phyloP scores from a whole-genome alignment of 192 early-diverging fungal genomes.

The Allomyces arbusculus region DNA sequence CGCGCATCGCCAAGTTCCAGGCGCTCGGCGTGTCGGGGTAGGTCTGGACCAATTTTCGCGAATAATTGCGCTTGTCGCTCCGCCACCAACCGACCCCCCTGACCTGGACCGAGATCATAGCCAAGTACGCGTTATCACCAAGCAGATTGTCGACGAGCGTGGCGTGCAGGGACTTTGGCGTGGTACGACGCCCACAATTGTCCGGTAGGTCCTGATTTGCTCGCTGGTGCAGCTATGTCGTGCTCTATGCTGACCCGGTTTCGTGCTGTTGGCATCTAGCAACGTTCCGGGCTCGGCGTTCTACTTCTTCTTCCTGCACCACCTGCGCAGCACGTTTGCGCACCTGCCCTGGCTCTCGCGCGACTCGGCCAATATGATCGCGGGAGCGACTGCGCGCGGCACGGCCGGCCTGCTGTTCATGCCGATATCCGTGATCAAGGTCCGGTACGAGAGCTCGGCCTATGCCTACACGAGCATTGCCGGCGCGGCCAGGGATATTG shows the following conservation, averaged over 20 bases:
- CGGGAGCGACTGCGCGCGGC: slow-evolving; percentile 46
- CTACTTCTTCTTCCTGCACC: slow-evolving; percentile 50
- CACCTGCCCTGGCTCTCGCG: background rate
- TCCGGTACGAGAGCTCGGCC: slow-evolving; percentile 73
- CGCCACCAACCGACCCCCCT: background rate
- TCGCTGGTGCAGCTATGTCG: background rate
- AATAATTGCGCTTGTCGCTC: background rate
- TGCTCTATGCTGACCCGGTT: too few species aligned
- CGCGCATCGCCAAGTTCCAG: background rate
- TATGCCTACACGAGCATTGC: slow-evolving; percentile 58
- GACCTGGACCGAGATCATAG: background rate
- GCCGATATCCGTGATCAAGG: slow-evolving; percentile 86
- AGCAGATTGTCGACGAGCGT: slow-evolving; percentile 33
- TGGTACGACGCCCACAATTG: slow-evolving; percentile 49
- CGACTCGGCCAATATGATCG: slow-evolving; percentile 40
- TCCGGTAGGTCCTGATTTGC: slow-evolving; percentile 17
- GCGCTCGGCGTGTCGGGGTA: slow-evolving; percentile 19
- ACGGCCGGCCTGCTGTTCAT: slow-evolving; percentile 71
- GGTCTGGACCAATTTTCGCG: background rate
- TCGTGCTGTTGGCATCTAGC: slow-evolving; percentile 10
- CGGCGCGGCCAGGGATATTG: slow-evolving; percentile 44
- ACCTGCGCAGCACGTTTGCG: slow-evolving; percentile 14
- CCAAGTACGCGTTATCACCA: background rate
- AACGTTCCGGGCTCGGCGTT: slow-evolving; percentile 49
- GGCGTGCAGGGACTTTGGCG: slow-evolving; percentile 54